Base-by-base conservation (phyloP, 345 rosid genomes). In the Populus tremula region DNA sequence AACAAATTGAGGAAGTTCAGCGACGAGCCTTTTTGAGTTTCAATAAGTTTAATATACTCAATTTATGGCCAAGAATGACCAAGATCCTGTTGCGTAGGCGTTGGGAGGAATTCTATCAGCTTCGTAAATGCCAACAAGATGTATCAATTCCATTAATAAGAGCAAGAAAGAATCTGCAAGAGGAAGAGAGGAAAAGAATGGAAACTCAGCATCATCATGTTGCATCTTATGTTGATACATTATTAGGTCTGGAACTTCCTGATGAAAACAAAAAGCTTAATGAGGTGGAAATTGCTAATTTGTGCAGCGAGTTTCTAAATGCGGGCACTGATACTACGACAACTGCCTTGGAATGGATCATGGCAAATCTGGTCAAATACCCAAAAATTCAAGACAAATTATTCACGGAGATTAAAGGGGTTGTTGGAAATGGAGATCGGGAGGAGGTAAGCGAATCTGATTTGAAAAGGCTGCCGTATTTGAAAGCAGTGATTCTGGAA, bases 291-390 rank as follows among this genome's bases (percentile, higher is more conserved):
- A 17, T 78, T 39, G 67, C 67, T 13, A 50, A 67, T 41, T 67
- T 78, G 8, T 72, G 76, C 27, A 50, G 67, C 7, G 81, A 78
- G 65, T 78, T 78, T 21, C 63, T 72, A 16, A 39, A 78, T 13
- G 76, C 72, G 5, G 81, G 72, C 9, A 66, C 72, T 14, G 81
- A 78, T 50, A 78, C 81, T 2, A 31, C 76, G 0, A 56, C 73
- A 11, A 71, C 80, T 35, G 65, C 80, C 41, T 18, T 77, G 23
- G 71, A 78, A 47, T 78, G 81, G 81, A 38, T 71, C 18, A 78
- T 78, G 81, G 81, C 80, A 35, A 77, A 77, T 50, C 4, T 77
- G 38, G 76, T 71, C n/a, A 77, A 77, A 53, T 14, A 71, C 66
- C 67, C 54, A 36, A 29, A 69, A 5, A 74, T 74, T 31, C 78